Evolutionary conservation across 2,329 filamentous ascomycete genomes (phyloP), one percentile per base, ranked within the genome.

Genomic region (Colletotrichum phormii): DNA sequence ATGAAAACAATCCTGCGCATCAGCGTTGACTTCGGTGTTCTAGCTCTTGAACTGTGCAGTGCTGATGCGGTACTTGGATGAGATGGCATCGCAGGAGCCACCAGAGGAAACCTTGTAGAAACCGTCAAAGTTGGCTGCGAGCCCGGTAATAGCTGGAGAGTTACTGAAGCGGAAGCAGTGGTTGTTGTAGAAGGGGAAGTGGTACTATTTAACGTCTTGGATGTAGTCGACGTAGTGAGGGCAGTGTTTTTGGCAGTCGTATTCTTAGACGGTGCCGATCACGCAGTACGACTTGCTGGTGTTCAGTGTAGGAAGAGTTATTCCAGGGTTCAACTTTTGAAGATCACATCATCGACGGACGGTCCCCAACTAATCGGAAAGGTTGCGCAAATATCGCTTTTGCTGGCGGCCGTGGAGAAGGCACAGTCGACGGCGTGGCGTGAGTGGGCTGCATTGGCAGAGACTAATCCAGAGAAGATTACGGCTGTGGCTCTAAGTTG

Each of bases 31-130:
- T 22, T 63, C 69, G 13, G 31, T 55, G 63, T 72, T 72, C 69
- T 58, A 72, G 22, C 37, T n/a, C 26, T 22, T 57, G 31, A 72
- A 51, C 35, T 67, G 63, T 2, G 69, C 57, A 83, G 84, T 63
- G 80, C 86, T 75, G 31, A 72, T 59, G 15, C 69, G 57, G 63
- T 46, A 61, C 33, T 57, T 67, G 42, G 37, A 55, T 5, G 69
- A 63, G 33, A 72, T 57, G 18, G 51, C 59, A 11, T 57, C 63
- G 58, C 69, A 72, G 3, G 24, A 22, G n/a, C 67, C 69, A n/a
- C 69, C 69, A 2, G 55, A 55, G 18, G 54, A 15, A 46, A 72
- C 33, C 22, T 57, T 42, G 69, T 72, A 67, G 33, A 51, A 67
- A 22, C 49, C 33, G n/a, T 72, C 51, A 37, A 58, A 72, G 63